phyloP scores from a whole-genome alignment of 306 rosid genomes.

The Cyclanthera cordifolia region DNA sequence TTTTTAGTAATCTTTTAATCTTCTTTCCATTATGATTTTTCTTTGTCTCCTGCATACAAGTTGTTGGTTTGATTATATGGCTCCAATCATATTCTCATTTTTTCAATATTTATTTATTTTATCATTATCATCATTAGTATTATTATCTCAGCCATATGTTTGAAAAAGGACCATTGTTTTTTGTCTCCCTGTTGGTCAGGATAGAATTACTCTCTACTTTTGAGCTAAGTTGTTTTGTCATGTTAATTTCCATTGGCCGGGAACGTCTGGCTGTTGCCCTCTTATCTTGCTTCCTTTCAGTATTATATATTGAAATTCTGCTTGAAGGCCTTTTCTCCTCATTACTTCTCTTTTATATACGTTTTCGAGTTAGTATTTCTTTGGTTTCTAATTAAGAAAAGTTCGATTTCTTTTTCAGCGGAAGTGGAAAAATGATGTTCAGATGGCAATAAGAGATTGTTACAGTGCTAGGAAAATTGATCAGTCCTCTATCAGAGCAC shows the following conservation, averaged over 20 bases:
- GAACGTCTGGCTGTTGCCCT: not conserved
- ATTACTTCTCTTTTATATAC: not conserved
- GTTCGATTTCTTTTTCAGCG: conserved; percentile 40
- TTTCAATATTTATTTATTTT: no score
- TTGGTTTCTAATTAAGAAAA: conserved; percentile 10
- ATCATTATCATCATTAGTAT: no score
- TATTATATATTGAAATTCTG: not conserved
- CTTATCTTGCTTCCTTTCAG: no score
- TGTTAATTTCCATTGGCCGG: not conserved
- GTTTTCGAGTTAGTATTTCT: not conserved
- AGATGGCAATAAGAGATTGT: conserved; percentile 86
- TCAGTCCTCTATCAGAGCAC: conserved; percentile 50
- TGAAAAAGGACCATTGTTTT: no score
- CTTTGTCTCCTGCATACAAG: not conserved
- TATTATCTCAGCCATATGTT: no score
- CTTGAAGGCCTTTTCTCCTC: not conserved
- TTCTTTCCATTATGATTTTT: not conserved
- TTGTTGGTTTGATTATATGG: not conserved
- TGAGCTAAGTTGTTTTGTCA: no score
- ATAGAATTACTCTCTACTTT: not conserved
- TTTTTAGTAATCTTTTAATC: not conserved
- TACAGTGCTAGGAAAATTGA: conserved; percentile 56
- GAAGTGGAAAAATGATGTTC: conserved; percentile 92
- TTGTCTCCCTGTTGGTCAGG: not conserved
- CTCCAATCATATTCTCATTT: not conserved